Evolutionary conservation across 805 yeast species (phyloP), one percentile per base, ranked within the genome.

Genomic region (Osmozyma mogii): DNA sequence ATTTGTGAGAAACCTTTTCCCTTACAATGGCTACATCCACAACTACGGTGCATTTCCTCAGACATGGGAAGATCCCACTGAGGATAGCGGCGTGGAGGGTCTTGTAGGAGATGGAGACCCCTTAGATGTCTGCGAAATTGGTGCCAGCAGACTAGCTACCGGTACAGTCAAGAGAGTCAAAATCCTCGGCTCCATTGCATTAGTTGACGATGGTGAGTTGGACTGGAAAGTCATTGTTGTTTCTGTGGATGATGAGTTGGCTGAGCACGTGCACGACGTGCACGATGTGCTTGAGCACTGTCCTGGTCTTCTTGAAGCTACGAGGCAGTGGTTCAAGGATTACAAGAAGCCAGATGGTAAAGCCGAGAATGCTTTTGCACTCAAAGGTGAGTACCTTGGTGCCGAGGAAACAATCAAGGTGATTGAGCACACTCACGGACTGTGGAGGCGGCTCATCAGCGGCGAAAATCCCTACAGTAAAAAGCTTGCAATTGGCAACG

Each of bases 1-100:
- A 68, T 92, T 80, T 49, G 97, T 92, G 37, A 80, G 95, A 69
- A 92, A 92, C 75, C 78, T 94, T 61, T 89, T 89, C 84, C 98
- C 98, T 31, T 95, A 84, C 70, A 94, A 92, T 60, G 98, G 98
- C 49, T 89, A 92, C 71, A 89, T 89, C 47, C 95, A 87, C 70
- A 92, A 92, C 70, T 89, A 89, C 59, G 98, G 97, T 59, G 96
- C 96, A 28, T 82, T 89, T 75, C 97, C 97, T 44, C 96, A 89
- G 61, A 79, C 87, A 27, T 79, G 87, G 87, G 87, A 79, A 58
- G 84, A 79, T 50, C 70, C 70, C 27, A 58, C 84, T 76, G 58
- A 74, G 62, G 75, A 48, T 26, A 46, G 54, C 31, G 56, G 47
- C 61, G 56, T 76, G 63, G 50, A 74, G 16, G 54, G 48, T 9